A percentile compares a stretch with the other conserved stretches of the same genome.
Conservation (phyloP, 805 yeast genomes). For the Debaryomyces prosopidis region DNA sequence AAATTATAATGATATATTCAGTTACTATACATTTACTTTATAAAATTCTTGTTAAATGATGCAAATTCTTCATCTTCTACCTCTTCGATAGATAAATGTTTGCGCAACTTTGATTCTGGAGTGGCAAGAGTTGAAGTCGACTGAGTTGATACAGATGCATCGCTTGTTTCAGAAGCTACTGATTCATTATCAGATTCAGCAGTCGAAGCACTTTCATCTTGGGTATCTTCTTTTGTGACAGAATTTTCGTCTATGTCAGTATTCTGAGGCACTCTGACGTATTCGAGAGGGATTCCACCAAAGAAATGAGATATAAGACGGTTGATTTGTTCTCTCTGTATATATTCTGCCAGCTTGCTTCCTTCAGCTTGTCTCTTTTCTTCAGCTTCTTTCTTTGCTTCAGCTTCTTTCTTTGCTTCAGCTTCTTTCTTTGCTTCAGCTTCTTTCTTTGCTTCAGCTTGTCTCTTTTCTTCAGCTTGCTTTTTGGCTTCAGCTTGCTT, state of each 20-base stretch:
- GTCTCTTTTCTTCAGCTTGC: slow-evolving; percentile 1
- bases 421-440: slow-evolving; percentile 4
- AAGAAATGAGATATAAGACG: not conserved
- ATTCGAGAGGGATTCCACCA: not conserved
- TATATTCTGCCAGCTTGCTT: slow-evolving; percentile 2
- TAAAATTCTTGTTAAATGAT: slow-evolving; percentile 34
- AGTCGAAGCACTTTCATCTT: no score
- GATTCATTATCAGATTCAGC: slow-evolving; percentile 17
- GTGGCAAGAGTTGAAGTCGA: slow-evolving; percentile 5
- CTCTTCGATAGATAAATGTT: slow-evolving; percentile 31
- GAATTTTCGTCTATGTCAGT: no score
- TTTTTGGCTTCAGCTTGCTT: slow-evolving; percentile 1
- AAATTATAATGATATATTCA: not conserved
- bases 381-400: slow-evolving; percentile 8
- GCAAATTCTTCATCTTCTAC: slow-evolving; percentile 40
- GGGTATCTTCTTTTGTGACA: no score
- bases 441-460: slow-evolving; percentile 3
- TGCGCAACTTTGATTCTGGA: slow-evolving; percentile 18
- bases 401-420: slow-evolving; percentile 3
- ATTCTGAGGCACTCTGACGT: not conserved
- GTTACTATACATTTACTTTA: not conserved
- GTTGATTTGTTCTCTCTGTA: slow-evolving; percentile 3
- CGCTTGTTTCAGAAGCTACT: slow-evolving; percentile 13
- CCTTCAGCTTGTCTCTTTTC: slow-evolving; percentile 6
- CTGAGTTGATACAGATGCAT: slow-evolving; percentile 2